Conservation (phyloP, 257 asterid species). For the Cynanchum wilfordii region DNA sequence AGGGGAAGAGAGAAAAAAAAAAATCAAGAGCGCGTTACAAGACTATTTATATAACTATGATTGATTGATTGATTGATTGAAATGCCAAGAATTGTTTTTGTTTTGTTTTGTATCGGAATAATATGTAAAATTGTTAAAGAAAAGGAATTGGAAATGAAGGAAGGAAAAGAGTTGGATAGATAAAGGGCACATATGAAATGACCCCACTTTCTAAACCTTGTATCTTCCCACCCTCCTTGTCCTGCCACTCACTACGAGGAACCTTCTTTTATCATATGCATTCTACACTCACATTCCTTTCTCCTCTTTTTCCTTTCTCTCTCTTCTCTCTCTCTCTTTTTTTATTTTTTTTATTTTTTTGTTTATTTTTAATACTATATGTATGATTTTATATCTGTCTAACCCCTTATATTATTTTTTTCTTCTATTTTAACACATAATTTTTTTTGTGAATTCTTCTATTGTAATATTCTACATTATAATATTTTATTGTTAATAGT, state of each 20-base stretch:
- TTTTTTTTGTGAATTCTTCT: too few relatives aligned
- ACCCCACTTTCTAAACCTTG: conserved; percentile 6
- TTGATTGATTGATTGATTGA: conserved; percentile 11
- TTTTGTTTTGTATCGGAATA: not conserved
- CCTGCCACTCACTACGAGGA: not conserved
- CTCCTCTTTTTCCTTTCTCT: too few relatives aligned
- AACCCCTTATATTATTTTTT: too few relatives aligned
- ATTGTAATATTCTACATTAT: too few relatives aligned
- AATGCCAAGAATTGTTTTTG: conserved; percentile 2
- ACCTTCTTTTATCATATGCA: not conserved
- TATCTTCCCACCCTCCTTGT: not conserved
- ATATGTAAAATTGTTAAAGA: not conserved
- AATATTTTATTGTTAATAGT: too few relatives aligned
- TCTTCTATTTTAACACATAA: too few relatives aligned
- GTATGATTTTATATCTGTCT: too few relatives aligned
- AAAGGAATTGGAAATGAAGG: too few relatives aligned
- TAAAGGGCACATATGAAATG: not conserved
- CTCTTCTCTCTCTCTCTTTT: too few relatives aligned
- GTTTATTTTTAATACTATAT: too few relatives aligned
- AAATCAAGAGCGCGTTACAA: not conserved
- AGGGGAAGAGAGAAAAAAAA: not conserved
- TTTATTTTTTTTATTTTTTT: too few relatives aligned
- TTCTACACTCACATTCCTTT: not conserved
- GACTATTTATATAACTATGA: conserved; percentile 2
- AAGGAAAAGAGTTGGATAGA: not conserved